Conservation (phyloP, 139 green algal genomes). For the Desmodesmus armatus region DNA sequence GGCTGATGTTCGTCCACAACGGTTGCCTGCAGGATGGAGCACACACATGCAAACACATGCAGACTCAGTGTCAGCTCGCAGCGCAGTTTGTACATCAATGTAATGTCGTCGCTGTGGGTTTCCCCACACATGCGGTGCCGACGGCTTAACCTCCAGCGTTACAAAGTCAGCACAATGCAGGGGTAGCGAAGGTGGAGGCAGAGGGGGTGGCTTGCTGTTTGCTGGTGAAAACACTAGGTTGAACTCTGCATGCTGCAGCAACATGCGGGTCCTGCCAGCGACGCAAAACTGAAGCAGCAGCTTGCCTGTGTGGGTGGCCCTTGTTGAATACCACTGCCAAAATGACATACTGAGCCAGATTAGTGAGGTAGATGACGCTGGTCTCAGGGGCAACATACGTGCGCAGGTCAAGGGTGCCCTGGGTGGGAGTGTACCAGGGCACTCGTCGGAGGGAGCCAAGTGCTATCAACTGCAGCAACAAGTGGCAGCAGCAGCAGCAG, state of each 20-base stretch:
- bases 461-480: slow-evolving; percentile 58
- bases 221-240: too few species aligned
- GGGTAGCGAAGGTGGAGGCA: too few species aligned
- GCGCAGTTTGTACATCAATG: too few species aligned
- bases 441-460: slow-evolving; percentile 50
- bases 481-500: slow-evolving; percentile 50
- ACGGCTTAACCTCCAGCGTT: too few species aligned
- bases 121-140: too few species aligned
- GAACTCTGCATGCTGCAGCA: background rate
- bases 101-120: too few species aligned
- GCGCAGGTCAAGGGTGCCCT: slow-evolving; percentile 53
- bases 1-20: slow-evolving; percentile 56
- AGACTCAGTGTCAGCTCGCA: too few species aligned
- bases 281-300: too few species aligned
- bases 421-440: slow-evolving; percentile 44
- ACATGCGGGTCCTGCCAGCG: too few species aligned
- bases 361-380: slow-evolving; percentile 55
- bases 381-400: slow-evolving; percentile 58
- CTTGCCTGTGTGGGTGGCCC: slow-evolving; percentile 58
- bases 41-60: too few species aligned
- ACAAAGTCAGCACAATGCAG: too few species aligned
- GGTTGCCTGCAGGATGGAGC: slow-evolving; percentile 34
- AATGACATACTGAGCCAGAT: slow-evolving; percentile 61
- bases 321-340: slow-evolving; percentile 69
- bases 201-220: too few species aligned